Base-by-base conservation (phyloP, 1,284 basidiomycete species). In the Microstroma glucosiphilum region DNA sequence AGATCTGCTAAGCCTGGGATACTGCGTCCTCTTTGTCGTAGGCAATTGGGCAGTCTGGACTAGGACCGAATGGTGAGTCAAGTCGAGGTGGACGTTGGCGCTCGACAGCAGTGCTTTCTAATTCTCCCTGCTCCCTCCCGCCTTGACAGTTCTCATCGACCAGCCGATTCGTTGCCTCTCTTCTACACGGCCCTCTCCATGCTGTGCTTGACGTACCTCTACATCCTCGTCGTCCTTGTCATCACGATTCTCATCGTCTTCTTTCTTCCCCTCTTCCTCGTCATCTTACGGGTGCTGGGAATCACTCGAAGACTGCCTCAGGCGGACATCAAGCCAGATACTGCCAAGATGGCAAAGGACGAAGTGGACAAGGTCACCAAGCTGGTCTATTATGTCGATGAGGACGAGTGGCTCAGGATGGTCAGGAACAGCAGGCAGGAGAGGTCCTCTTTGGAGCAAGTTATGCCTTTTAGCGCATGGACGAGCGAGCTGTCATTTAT, bases 21-120 rank as follows among this genome's bases (percentile, higher is more conserved):
- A 65, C 12, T 49, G 70, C 40, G 67, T 72, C 62, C 63, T 73
- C 59, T 75, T 73, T 51, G 63, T 69, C 46, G 67, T 73, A 15
- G 73, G 73, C 30, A 75, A 75, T 63, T 70, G 69, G 17, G 65
- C 68, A 49, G 68, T 73, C 40, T 75, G 71, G 58, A 69, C 63
- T 56, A 61, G 64, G 6, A 65, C 69, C 2, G 70, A 72, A 55
- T 73, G 71, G 21, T 23, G 26, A 23, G 51, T 48, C 17, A 12
- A 12, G 15, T 4, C 43, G 21, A 48, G 6, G 6, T 48, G 43
- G 13, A 48, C 4, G 6, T 21, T 48, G 17, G 43, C 43, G 43
- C 21, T 4, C 6, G 15, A 48, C 6, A 17, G 6, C 3, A 6
- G 15, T 12, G 12, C 2, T 3, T 2, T 23, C 17, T 17, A 6